A percentile compares a stretch with the other conserved stretches of the same genome.
phyloP scores from a whole-genome alignment of 805 yeast species.

The Metschnikowia lachancei region DNA sequence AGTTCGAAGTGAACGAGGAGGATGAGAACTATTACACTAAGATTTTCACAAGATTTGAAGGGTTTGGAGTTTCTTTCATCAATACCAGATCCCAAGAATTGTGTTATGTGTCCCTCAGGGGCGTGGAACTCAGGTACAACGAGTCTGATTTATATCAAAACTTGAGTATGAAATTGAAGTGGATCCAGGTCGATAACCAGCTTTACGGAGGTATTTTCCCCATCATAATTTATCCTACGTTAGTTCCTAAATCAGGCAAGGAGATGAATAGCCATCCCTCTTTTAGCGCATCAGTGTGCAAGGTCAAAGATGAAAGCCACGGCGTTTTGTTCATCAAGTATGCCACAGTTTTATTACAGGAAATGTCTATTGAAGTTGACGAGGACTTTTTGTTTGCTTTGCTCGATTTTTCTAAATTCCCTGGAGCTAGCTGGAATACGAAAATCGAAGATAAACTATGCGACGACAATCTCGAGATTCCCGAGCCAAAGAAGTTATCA shows the following conservation, averaged over 20 bases:
- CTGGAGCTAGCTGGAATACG: constrained; percentile 75
- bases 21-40: constrained; percentile 54
- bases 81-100: constrained; percentile 71
- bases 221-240: constrained; percentile 84
- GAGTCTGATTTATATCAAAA: constrained; percentile 85
- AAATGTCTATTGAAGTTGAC: constrained; percentile 87
- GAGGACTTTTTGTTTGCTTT: constrained; percentile 87
- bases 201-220: constrained; percentile 86
- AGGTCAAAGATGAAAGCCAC: constrained; percentile 83
- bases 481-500: constrained; percentile 59
- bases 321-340: constrained; percentile 89
- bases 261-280: constrained; percentile 91
- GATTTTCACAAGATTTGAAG: constrained; percentile 67
- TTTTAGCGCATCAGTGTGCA: constrained; percentile 78
- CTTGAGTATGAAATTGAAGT: constrained; percentile 74
- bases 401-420: constrained; percentile 73
- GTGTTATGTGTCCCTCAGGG: constrained; percentile 77
- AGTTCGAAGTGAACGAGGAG: constrained; percentile 53
- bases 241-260: constrained; percentile 75
- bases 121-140: constrained; percentile 75
- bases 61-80: constrained; percentile 83
- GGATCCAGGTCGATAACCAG: constrained; percentile 95
- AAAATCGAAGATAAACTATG: constrained; percentile 49
- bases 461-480: constrained; percentile 61
- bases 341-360: constrained; percentile 86